phyloP scores from a whole-genome alignment of 495 filamentous ascomycete species.

The Penicillium waksmanii region DNA sequence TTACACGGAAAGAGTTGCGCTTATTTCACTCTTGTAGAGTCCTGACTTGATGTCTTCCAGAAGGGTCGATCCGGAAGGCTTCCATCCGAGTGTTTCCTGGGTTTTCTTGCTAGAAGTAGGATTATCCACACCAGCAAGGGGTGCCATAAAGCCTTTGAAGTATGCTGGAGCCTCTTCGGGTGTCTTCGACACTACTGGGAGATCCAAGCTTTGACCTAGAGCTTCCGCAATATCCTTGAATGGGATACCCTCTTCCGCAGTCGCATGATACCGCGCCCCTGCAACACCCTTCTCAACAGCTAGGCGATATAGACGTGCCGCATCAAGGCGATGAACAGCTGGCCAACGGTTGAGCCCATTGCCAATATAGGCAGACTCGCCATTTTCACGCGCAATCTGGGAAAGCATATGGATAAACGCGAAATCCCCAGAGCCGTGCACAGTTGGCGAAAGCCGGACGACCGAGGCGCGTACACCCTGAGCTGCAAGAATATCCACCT shows the following conservation, averaged over 20 bases:
- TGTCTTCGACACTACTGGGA: constrained; percentile 36
- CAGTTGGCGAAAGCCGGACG: constrained; percentile 47
- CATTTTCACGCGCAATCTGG: constrained; percentile 34
- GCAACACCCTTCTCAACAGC: constrained; percentile 46
- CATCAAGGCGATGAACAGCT: constrained; percentile 44
- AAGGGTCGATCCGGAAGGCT: constrained; percentile 29
- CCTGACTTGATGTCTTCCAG: constrained; percentile 42
- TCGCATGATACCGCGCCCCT: constrained; percentile 44
- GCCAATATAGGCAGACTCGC: constrained; percentile 44
- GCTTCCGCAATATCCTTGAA: constrained; percentile 45
- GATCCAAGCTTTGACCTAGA: constrained; percentile 35
- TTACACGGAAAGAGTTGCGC: not conserved
- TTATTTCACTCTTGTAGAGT: constrained; percentile 19
- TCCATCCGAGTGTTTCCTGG: constrained; percentile 45
- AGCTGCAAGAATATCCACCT: constrained; percentile 28
- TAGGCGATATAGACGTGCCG: constrained; percentile 43
- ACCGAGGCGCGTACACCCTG: constrained; percentile 38
- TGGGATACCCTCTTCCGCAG: constrained; percentile 41
- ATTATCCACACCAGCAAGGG: constrained; percentile 33
- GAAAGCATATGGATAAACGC: constrained; percentile 40
- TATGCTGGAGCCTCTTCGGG: constrained; percentile 33
- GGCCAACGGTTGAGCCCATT: constrained; percentile 48
- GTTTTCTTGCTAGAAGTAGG: constrained; percentile 47
- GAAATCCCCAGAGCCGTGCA: constrained; percentile 42
- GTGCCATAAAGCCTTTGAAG: constrained; percentile 37